A percentile compares a stretch with the other conserved stretches of the same genome.
phyloP scores from a whole-genome alignment of 208 protist species.

The Trypanosoma cruzi region DNA sequence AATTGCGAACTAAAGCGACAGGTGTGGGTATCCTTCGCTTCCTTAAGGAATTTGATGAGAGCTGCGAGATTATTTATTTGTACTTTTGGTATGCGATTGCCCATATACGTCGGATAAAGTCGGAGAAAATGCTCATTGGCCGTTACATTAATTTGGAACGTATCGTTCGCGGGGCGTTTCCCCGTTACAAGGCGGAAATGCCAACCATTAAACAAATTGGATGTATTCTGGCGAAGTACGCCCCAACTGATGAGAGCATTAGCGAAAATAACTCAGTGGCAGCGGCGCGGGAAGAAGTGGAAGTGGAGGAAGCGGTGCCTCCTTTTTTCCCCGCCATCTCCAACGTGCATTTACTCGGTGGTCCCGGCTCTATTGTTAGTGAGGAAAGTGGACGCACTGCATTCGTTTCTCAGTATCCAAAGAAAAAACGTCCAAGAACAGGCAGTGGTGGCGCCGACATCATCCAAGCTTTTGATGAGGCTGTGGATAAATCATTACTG shows the following conservation, averaged over 20 bases:
- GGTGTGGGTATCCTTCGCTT: slow-evolving; percentile 56
- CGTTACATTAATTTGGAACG: slow-evolving; percentile 44
- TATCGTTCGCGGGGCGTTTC: slow-evolving; percentile 50
- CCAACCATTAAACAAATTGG: slow-evolving; percentile 26
- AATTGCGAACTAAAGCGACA: slow-evolving; percentile 37
- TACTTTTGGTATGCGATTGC: slow-evolving; percentile 77
- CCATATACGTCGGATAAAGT: slow-evolving; percentile 37
- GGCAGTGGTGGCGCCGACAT: background rate
- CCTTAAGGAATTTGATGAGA: slow-evolving; percentile 36
- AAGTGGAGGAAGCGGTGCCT: background rate
- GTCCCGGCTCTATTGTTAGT: background rate
- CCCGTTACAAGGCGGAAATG: slow-evolving; percentile 28
- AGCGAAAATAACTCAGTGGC: background rate
- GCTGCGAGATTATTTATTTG: slow-evolving; percentile 43
- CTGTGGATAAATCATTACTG: background rate
- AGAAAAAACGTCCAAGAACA: background rate
- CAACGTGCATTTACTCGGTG: background rate
- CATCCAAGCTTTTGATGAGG: background rate
- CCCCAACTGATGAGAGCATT: background rate
- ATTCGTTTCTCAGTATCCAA: background rate
- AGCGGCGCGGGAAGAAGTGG: slow-evolving; percentile 2
- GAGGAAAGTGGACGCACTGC: background rate
- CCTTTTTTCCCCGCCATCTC: background rate
- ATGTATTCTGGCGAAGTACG: slow-evolving; percentile 21
- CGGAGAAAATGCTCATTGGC: slow-evolving; percentile 52